Evolutionary conservation across 108 stramenopile genomes (phyloP), one percentile per base, ranked within the genome.

Genomic region (Stephanodiscus minutulus): DNA sequence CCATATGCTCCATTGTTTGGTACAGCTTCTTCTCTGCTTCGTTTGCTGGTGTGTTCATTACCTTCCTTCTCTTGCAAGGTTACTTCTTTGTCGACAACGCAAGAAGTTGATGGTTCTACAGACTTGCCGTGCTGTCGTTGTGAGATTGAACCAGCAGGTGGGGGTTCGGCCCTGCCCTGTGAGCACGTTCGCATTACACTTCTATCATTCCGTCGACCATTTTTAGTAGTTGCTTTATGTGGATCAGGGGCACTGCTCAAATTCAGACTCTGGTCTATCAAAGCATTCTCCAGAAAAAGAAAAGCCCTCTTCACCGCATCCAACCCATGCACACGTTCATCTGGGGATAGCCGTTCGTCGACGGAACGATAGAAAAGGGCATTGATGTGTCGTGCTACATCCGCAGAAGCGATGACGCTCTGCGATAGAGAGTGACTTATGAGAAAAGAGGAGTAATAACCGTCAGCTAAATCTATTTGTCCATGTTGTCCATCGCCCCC

Each of bases 341-440:
- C 52, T 3, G 52, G 25, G 25, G 52, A 53, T 53, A 53, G 52
- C 9, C 52, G 52, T 0, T 53, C 52, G 25, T 53, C 52, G 52
- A 53, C 52, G 52, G 52, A 20, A 25, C 52, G 52, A 53, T 53
- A 53, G 15, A 53, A 53, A 12, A 53, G 52, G 25, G 52, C 52
- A 7, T 25, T 53, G 11, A 53, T 4, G 11, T 53, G 52, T 2
- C 52, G 25, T 20, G 52, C 52, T 1, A 53, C 52, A 53, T 53
- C 22, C 15, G 8, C 9, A 53, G 52, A 7, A 53, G 8, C 25
- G 52, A 53, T 21, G 25, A 27, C 52, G 25, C 52, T 53, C 24
- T 24, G 52, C 24, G 22, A 12, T 25, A 22, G 52, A 53, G 0
- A 53, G 25, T 53, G 52, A 25, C 15, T 11, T 53, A 53, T 53